Conservation (phyloP, 257 asterid species). For the Penstemon newberryi region DNA sequence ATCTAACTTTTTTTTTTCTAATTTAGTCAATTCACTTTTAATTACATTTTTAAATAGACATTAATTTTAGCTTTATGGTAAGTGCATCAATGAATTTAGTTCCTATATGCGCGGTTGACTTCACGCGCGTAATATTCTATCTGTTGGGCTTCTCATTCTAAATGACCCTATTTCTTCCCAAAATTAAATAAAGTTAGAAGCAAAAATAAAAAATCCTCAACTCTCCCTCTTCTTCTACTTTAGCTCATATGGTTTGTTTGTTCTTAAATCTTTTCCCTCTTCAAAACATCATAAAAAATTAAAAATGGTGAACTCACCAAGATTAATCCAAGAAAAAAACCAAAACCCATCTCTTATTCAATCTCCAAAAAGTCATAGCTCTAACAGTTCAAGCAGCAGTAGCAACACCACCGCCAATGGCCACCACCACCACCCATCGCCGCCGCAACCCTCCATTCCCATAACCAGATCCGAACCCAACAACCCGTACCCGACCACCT, state of each 20-base stretch:
- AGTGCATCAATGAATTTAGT: too few relatives aligned
- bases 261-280: constrained; percentile 1
- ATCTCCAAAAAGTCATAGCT: constrained; percentile 38
- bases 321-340: constrained; percentile 37
- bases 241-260: background rate
- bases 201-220: constrained; percentile 29
- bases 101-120: fast-evolving
- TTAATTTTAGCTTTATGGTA: too few relatives aligned
- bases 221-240: constrained; percentile 27
- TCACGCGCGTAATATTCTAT: constrained; percentile 20
- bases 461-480: constrained; percentile 86
- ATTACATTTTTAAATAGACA: too few relatives aligned
- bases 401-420: constrained; percentile 31
- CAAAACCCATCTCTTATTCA: constrained; percentile 34
- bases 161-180: constrained; percentile 46
- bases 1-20: too few relatives aligned
- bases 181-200: constrained; percentile 46
- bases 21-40: too few relatives aligned
- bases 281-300: constrained; percentile 8
- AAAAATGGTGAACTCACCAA: constrained; percentile 48
- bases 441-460: constrained; percentile 47
- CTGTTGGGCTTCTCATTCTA: background rate
- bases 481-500: constrained; percentile 91
- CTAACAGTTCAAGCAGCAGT: constrained; percentile 40
- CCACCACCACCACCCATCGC: constrained; percentile 44